Evolutionary conservation across 495 filamentous ascomycete genomes (phyloP).

Genomic region (Penicillium flavigenum): DNA sequence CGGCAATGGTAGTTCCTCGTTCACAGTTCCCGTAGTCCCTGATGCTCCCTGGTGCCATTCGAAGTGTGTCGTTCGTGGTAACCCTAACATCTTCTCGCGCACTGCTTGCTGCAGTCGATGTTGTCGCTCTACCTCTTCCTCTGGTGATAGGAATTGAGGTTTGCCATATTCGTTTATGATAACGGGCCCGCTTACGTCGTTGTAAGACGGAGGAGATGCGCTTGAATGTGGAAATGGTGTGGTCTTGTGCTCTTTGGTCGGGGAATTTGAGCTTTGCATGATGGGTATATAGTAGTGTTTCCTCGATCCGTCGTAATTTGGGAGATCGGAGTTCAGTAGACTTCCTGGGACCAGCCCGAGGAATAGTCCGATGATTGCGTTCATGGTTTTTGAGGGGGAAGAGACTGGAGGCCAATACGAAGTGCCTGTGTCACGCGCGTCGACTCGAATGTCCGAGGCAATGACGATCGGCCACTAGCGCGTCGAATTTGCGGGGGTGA

Average conservation of each 20-base stretch:
- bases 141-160: slow-evolving; percentile 31
- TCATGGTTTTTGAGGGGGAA: not conserved
- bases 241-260: not conserved
- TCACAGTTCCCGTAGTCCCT: not conserved
- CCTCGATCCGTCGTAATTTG: not conserved
- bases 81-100: slow-evolving; percentile 32
- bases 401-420: not conserved
- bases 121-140: slow-evolving; percentile 28
- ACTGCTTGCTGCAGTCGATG: slow-evolving; percentile 24
- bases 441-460: not conserved
- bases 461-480: not conserved
- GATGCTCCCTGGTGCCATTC: slow-evolving; percentile 22
- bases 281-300: not conserved
- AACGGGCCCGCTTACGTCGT: slow-evolving; percentile 34
- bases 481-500: slow-evolving; percentile 1
- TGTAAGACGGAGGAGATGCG: slow-evolving; percentile 26
- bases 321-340: not conserved
- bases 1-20: slow-evolving; percentile 19
- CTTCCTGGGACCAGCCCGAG: not conserved
- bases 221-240: slow-evolving; percentile 5
- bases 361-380: not conserved
- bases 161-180: slow-evolving; percentile 29
- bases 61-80: slow-evolving; percentile 27
- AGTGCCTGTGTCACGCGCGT: not conserved
- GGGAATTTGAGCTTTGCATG: not conserved